Evolutionary conservation across 2,329 filamentous ascomycete species (phyloP), one percentile per base, ranked within the genome.

Genomic region (Ophiostoma angusticollis): DNA sequence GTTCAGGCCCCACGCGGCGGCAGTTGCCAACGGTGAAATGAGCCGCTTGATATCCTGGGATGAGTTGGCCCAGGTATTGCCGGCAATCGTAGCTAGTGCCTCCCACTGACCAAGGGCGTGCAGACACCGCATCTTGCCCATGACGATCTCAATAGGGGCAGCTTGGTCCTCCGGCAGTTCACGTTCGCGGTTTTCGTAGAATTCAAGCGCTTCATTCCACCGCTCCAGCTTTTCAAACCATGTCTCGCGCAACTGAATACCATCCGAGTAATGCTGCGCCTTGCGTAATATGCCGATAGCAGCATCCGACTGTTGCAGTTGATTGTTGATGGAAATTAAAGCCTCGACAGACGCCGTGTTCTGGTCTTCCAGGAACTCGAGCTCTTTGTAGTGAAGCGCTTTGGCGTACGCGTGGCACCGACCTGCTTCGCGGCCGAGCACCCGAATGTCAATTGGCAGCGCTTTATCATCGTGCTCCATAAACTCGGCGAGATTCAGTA

Each of bases 391-490:
- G 54, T 99, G 91, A 28, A 99, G 67, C 9, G 91, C 91, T 61
- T 99, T 99, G 24, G 91, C 91, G 55, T 93, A 98, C 5, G 91
- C 93, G 58, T 99, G 91, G 50, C 93, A 98, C 52, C 93, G 89
- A 16, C 84, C 89, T 35, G 91, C 91, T 57, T 96, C 93, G 54
- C 89, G 82, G 23, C 93, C 93, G 9, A 98, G 71, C 9, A 91
- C 86, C 35, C 91, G 72, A 47, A 99, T 95, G 54, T 99, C 93
- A 46, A 99, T 98, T 2, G 91, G 91, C 37, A 99, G 65, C 12
- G 93, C 89, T 59, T 98, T 98, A 58, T 99, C 91, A 51, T 98
- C 93, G 54, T 98, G 91, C 56, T 99, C 91, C 91, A 99, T 99
- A 58, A 98, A 99, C 56, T 99, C 91, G 17, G 91, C 91, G 36